phyloP scores from a whole-genome alignment of 1,139 yeast genomes.

The Pneumocystis murina region DNA sequence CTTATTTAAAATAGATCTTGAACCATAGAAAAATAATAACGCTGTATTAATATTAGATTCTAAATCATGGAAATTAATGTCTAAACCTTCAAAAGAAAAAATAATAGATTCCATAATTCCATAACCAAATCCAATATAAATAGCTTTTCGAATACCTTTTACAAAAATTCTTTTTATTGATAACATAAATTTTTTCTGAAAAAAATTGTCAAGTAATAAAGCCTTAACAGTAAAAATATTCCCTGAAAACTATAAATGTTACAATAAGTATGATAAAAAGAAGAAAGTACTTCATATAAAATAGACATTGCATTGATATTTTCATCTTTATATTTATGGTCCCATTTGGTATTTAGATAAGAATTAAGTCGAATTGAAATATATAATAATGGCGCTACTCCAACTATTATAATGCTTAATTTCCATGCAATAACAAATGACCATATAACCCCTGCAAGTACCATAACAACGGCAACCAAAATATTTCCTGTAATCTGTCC shows the following conservation, averaged over 20 bases:
- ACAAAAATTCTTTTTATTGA: neutral
- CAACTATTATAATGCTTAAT: constrained; percentile 60
- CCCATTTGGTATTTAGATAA: constrained; percentile 36
- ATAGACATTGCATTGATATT: constrained; percentile 41
- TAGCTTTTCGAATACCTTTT: constrained; percentile 28
- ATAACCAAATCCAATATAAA: constrained; percentile 29
- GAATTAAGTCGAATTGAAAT: constrained; percentile 41
- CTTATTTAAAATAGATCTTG: constrained; percentile 43
- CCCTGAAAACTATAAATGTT: constrained; percentile 5
- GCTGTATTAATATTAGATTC: constrained; percentile 28
- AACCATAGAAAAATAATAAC: constrained; percentile 59
- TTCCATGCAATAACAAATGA: constrained; percentile 75
- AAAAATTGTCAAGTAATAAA: constrained; percentile 23
- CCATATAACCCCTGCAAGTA: constrained; percentile 57
- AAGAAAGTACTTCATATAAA: constrained; percentile 31
- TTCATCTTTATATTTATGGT: constrained; percentile 42
- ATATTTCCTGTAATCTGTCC: constrained; percentile 36
- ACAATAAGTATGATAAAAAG: neutral
- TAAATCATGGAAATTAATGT: neutral
- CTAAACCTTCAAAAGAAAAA: constrained; percentile 6
- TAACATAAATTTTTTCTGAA: neutral
- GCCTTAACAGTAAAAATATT: constrained; percentile 7
- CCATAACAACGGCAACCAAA: constrained; percentile 34
- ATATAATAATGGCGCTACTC: constrained; percentile 52
- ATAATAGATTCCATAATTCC: constrained; percentile 6